Evolutionary conservation across 1,284 basidiomycete species (phyloP), one percentile per base, ranked within the genome.

Genomic region (Cutaneotrichosporon sp.): DNA sequence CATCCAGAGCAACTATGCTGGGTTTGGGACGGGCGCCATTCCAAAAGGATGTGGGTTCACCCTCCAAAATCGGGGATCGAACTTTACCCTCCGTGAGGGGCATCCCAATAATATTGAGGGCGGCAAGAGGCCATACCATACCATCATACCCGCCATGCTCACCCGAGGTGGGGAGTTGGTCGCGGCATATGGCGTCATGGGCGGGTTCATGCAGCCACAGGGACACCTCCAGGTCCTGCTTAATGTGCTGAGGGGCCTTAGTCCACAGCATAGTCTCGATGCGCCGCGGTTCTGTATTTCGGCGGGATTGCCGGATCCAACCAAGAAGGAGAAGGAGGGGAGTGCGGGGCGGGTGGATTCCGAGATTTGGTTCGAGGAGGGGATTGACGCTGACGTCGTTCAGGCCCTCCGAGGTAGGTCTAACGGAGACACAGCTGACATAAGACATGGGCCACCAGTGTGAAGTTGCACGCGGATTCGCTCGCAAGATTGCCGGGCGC

Each of bases 11-110:
- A 96, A 95, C 77, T 96, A 92, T 77, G 86, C 88, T 65, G 89
- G 83, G 0, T 85, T 85, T 62, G 84, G 84, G 5, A 81, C 81
- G 0, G 80, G 79, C 85, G 93, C 93, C 30, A 84, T 98, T 42
- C 96, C 96, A 0, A 88, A 89, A 69, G 93, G 89, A 0, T 96
- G 92, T 73, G 96, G 96, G 0, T 98, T 99, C 76, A 97, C 94
- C 0, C 84, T 99, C 10, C 96, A 98, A 79, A 97, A 97, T 80
- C 86, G 96, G 64, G 96, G 96, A 2, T 84, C 87, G 7, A 89
- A 90, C 14, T 99, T 98, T 77, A 83, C 87, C 6, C 83, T 97
- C 22, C 82, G 84, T 58, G 86, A 91, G 65, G 87, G 86, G 0
- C 95, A 97, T 76, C 89, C 91, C 0, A 98, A 99, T 78, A 85